These are phyloP conservation scores for Leccinum truebloodii DNA, from an alignment of 768 basidiomycete genomes.

Conservation along the genomic window DNA sequence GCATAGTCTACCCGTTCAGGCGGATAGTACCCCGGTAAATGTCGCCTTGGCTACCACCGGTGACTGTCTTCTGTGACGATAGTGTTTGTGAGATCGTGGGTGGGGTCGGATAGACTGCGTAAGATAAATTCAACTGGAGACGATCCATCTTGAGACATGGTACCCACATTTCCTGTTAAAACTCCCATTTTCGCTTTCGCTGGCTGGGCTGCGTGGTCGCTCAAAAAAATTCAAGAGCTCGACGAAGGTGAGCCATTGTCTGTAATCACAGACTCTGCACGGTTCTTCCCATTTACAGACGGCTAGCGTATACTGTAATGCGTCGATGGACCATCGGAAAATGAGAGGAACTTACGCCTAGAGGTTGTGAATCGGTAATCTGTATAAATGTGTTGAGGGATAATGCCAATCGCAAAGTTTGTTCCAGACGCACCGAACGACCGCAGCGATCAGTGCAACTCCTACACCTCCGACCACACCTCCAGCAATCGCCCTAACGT, in stretches of 20 bases:
- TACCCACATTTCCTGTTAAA: conserved; percentile 15
- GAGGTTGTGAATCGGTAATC: neutral
- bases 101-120: conserved; percentile 13
- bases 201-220: neutral
- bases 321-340: neutral
- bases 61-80: conserved; percentile 15
- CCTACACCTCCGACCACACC: no score
- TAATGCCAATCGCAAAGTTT: neutral
- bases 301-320: conserved; percentile 4
- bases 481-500: no score
- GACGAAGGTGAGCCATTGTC: neutral
- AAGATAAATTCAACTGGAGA: neutral
- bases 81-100: conserved; percentile 15
- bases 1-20: conserved; percentile 13
- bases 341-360: conserved; percentile 6
- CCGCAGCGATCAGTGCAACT: no score
- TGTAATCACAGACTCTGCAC: neutral
- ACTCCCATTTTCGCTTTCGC: conserved; percentile 2
- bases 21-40: conserved; percentile 21
- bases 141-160: neutral
- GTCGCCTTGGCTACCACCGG: conserved; percentile 23
- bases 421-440: conserved; percentile 3
- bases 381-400: neutral
- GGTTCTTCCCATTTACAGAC: neutral
- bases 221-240: neutral